Conservation (phyloP, 805 yeast species). For the Candida tammaniensis region DNA sequence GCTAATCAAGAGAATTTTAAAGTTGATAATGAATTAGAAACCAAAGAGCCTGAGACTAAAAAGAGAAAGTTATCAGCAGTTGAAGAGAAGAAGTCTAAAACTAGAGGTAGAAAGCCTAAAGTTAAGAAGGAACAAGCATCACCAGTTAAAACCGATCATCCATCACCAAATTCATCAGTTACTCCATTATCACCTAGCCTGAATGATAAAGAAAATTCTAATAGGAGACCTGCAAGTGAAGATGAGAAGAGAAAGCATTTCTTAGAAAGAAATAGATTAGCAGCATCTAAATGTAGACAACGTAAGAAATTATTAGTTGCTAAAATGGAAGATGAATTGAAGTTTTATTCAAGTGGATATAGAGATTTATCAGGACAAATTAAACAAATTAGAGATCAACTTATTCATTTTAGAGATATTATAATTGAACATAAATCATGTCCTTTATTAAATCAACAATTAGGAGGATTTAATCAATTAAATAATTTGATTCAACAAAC, state of each 20-base stretch:
- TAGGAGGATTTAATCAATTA: conserved; percentile 47
- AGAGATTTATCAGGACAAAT: conserved; percentile 60
- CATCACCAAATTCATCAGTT: not conserved
- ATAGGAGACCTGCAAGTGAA: conserved; percentile 17
- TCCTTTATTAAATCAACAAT: conserved; percentile 33
- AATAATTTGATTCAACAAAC: conserved; percentile 40
- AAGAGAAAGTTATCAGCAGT: conserved; percentile 2
- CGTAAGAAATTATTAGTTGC: conserved; percentile 86
- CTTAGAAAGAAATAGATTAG: conserved; percentile 88
- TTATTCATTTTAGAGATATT: conserved; percentile 47
- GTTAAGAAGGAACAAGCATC: conserved; percentile 8
- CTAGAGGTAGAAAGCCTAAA: conserved; percentile 9
- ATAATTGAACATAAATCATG: conserved; percentile 53
- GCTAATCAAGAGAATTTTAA: not conserved
- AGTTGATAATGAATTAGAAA: not conserved
- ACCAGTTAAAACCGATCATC: conserved; percentile 14
- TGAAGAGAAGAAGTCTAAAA: not conserved
- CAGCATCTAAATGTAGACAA: conserved; percentile 94
- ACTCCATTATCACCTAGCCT: conserved; percentile 3
- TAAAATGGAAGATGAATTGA: conserved; percentile 77
- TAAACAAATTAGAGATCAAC: conserved; percentile 55
- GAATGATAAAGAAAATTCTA: conserved; percentile 9
- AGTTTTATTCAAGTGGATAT: conserved; percentile 68
- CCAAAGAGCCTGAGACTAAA: conserved; percentile 1
- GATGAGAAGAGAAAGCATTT: conserved; percentile 63